phyloP scores from a whole-genome alignment of 257 asterid genomes.

The Solanum chmielewskii region DNA sequence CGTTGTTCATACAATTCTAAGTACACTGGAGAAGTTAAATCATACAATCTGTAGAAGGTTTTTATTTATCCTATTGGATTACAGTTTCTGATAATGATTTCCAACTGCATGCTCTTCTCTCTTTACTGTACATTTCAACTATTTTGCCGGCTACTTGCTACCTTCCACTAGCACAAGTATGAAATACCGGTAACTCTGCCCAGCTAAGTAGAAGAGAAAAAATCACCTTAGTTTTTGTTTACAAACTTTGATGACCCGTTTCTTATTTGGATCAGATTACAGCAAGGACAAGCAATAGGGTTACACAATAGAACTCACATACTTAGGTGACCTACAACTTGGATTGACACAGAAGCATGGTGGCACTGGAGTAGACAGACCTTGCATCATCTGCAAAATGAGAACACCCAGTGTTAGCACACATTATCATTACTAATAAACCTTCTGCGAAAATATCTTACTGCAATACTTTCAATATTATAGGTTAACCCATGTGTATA shows the following conservation, averaged over 20 bases:
- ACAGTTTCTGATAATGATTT: not conserved
- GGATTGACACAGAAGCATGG: constrained; percentile 37
- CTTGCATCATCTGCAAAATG: constrained; percentile 63
- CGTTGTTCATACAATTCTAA: not conserved
- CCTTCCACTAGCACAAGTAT: not conserved
- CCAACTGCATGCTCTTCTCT: not conserved
- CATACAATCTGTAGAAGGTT: not conserved
- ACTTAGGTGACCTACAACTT: constrained; percentile 28
- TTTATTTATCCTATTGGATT: not conserved
- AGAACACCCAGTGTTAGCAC: not conserved
- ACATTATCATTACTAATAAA: not conserved
- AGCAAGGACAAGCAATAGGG: not conserved
- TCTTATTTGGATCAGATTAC: not conserved
- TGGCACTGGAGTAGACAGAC: constrained; percentile 37
- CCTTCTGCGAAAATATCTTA: not conserved
- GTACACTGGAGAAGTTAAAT: not conserved
- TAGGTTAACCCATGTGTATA: not conserved
- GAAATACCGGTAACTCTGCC: not conserved
- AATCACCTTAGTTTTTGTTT: not conserved
- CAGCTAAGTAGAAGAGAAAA: not conserved
- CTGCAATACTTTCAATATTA: not conserved
- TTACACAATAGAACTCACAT: not conserved
- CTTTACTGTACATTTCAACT: not conserved
- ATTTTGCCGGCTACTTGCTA: not conserved
- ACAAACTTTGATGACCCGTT: not conserved